phyloP scores from a whole-genome alignment of 2,329 filamentous ascomycete genomes.

The Exophiala aquamarina region DNA sequence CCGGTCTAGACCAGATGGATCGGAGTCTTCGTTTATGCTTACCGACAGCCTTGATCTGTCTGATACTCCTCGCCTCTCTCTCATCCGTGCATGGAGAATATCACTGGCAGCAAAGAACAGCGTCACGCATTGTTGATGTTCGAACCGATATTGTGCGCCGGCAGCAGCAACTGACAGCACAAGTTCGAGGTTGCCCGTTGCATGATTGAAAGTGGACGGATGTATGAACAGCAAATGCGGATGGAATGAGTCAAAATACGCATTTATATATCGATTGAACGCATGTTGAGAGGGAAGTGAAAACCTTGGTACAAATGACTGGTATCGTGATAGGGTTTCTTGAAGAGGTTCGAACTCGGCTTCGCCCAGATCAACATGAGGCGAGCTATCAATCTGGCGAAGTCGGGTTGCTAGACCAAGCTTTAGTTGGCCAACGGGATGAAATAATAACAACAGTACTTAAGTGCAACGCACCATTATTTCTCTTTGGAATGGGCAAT shows the following conservation, averaged over 20 bases:
- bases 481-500: too few species aligned
- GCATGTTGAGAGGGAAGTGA: slow-evolving; percentile 20
- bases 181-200: slow-evolving; percentile 7
- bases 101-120: slow-evolving; percentile 14
- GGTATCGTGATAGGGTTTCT: too few species aligned
- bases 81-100: slow-evolving; percentile 12
- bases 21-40: too few species aligned
- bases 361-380: too few species aligned
- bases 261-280: slow-evolving; percentile 20
- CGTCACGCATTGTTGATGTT: slow-evolving; percentile 11
- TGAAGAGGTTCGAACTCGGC: too few species aligned
- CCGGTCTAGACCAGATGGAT: slow-evolving; percentile 2
- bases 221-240: slow-evolving; percentile 24
- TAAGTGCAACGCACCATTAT: too few species aligned
- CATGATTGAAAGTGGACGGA: slow-evolving; percentile 4
- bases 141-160: slow-evolving; percentile 18
- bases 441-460: too few species aligned
- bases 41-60: too few species aligned
- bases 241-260: slow-evolving; percentile 23
- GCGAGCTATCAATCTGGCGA: too few species aligned
- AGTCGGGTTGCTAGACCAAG: too few species aligned
- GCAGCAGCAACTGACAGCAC: slow-evolving; percentile 17
- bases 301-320: neutral
- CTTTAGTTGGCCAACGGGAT: too few species aligned
- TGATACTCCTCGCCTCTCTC: too few species aligned